These are phyloP conservation scores for Solanum paucissectum DNA, from an alignment of 257 asterid genomes.

Conservation along the genomic window DNA sequence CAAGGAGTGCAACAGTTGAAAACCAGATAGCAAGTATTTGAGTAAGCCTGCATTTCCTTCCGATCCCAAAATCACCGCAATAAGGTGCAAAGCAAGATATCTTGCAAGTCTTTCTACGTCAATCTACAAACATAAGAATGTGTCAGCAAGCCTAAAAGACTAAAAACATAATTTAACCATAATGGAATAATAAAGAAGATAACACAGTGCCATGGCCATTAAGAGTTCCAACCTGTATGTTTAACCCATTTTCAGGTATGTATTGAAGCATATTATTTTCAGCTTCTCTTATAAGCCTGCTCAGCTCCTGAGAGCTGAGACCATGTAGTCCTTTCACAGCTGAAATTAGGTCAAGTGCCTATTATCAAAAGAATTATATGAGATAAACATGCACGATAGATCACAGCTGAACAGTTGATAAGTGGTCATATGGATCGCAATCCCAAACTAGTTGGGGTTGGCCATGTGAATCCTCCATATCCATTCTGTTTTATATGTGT, in stretches of 20 bases:
- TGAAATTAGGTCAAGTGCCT: conserved; percentile 79
- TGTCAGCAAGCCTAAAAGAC: neutral
- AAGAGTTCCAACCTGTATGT: conserved; percentile 45
- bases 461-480: neutral
- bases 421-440: neutral
- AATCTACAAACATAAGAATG: conserved; percentile 42
- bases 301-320: conserved; percentile 73
- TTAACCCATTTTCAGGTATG: conserved; percentile 51
- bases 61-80: conserved; percentile 74
- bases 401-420: neutral
- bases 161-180: neutral
- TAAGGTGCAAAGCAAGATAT: conserved; percentile 81
- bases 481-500: neutral
- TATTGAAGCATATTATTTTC: conserved; percentile 50
- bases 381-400: neutral
- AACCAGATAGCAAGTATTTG: conserved; percentile 81
- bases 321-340: conserved; percentile 79
- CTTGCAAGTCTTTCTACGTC: conserved; percentile 74
- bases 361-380: conserved; percentile 3
- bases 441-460: conserved; percentile 2
- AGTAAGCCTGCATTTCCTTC: conserved; percentile 57
- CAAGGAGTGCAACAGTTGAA: conserved; percentile 75
- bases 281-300: conserved; percentile 68
- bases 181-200: neutral
- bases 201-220: neutral